Evolutionary conservation across 2,329 filamentous ascomycete genomes (phyloP), one percentile per base, ranked within the genome.

Genomic region (Mollisiaceae sp.): DNA sequence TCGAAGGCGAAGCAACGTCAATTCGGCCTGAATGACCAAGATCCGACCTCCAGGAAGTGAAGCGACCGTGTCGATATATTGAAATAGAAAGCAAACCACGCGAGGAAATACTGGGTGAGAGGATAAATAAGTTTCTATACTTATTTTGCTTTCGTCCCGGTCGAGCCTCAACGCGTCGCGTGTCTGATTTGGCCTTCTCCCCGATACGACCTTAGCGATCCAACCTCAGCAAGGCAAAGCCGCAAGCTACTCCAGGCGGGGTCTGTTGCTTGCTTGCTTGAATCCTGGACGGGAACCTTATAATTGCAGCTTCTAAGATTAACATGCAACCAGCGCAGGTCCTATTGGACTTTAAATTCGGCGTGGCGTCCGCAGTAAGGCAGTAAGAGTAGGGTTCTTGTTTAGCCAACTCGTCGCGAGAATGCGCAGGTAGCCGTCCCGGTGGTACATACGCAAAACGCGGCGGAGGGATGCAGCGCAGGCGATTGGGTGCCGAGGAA

Each of bases 81-180:
- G 38, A 22, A 59, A 15, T 15, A 18, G 38, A 50, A 52, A 67
- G 36, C 55, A 57, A 57, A 57, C 55, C 58, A 59, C 60, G 59
- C 63, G 67, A 64, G 52, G 58, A 52, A 47, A 38, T 38, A 39
- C 43, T 56, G 47, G 59, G 61, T 58, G 38, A 24, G 59, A 45
- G 32, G 59, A 54, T 24, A 54, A 62, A 57, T 41, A 62, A 61
- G 47, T 36, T 41, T 54, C 9, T 55, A 50, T 55, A 54, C 47
- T 32, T 55, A 50, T 59, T 59, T 56, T 59, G 32, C 54, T 63
- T 54, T 59, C 41, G 15, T 43, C 22, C 61, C 32, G 54, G 61
- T 64, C 62, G 62, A 64, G 62, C 56, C 62, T 59, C 62, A 64
- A 64, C 62, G 62, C 60, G 65, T 69, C 68, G 68, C 67, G 68